These are phyloP conservation scores for Wickerhamiella alocasiicola DNA, from an alignment of 805 yeast species.

Conservation along the genomic window DNA sequence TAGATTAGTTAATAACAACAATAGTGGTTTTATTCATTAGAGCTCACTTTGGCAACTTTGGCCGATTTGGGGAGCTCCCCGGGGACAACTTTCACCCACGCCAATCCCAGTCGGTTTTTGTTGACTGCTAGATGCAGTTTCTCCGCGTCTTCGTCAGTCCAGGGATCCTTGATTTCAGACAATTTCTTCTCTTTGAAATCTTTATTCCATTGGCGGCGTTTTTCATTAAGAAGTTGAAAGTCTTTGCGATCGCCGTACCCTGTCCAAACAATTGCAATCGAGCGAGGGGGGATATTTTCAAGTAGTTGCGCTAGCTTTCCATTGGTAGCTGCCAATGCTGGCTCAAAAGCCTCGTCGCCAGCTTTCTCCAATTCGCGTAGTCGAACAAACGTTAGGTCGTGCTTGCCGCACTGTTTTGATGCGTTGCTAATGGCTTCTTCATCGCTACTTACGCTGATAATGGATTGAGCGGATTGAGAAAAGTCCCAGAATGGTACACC, in stretches of 20 bases:
- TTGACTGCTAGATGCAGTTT: conserved; percentile 36
- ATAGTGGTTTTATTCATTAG: too few species aligned
- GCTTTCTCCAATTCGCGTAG: conserved; percentile 45
- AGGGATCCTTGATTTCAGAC: conserved; percentile 30
- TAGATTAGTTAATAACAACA: too few species aligned
- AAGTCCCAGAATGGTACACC: conserved; percentile 27
- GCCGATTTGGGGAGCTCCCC: conserved; percentile 10
- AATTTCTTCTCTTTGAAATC: conserved; percentile 35
- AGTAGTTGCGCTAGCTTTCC: conserved; percentile 12
- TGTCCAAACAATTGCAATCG: conserved; percentile 48
- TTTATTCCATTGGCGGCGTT: conserved; percentile 34
- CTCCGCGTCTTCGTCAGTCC: conserved; percentile 41
- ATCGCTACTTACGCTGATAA: conserved; percentile 42
- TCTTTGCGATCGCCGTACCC: conserved; percentile 50
- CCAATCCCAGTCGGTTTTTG: conserved; percentile 48
- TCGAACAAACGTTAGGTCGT: conserved; percentile 42
- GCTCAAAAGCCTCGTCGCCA: conserved; percentile 17
- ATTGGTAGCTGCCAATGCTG: conserved; percentile 23
- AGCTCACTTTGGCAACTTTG: too few species aligned
- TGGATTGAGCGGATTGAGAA: conserved; percentile 25
- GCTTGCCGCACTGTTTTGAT: conserved; percentile 27
- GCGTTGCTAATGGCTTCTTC: conserved; percentile 42
- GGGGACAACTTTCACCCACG: conserved; percentile 40
- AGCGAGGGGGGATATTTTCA: conserved; percentile 38
- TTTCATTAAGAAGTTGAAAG: conserved; percentile 32